Base-by-base conservation (phyloP, 73 alveolate genomes). In the Diophrys appendiculata region DNA sequence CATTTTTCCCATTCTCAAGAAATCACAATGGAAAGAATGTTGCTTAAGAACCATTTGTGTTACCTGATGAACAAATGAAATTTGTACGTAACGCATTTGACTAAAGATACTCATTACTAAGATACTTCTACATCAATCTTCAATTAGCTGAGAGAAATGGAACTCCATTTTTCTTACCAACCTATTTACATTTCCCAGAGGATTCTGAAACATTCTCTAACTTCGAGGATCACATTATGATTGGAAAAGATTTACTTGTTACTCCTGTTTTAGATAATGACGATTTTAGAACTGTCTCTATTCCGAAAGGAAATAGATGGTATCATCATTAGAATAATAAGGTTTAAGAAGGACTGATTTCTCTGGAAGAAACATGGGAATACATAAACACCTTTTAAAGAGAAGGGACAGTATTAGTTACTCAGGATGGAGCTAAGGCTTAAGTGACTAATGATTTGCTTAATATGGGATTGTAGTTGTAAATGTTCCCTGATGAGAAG, bases 1-100 rank as follows among this genome's bases (percentile, higher is more conserved):
- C 88, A 0, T 86, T 96, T 75, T 91, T 85, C 77, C 96, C 99
- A 70, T 94, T 96, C 84, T 82, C 98, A 24, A 86, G 99, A 71
- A 92, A 94, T 86, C 98, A 96, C 83, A 96, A 94, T 53, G n/a
- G 18, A 43, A 43, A 43, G n/a, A 43, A 43, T 43, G n/a, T 11
- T 5, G 18, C 60, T 11, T 11, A 18, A 11, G 5, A 5, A 5
- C 60, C 60, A 43, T 43, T 18, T 11, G 60, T 43, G 18, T 43
- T 18, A 43, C n/a, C 5, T 43, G 18, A 43, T 43, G 18, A 43
- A 11, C 5, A 43, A 43, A 11, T 43, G n/a, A 5, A 43, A 43
- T 18, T 43, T 18, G 60, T 43, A 5, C 5, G 60, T 11, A 11
- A 43, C 60, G 60, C 81, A 13, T 22, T 72, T 8, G 28, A 29